A percentile compares a stretch with the other conserved stretches of the same genome.
phyloP scores from a whole-genome alignment of 176 grass and related monocot genomes.

The Elymus sibiricus region DNA sequence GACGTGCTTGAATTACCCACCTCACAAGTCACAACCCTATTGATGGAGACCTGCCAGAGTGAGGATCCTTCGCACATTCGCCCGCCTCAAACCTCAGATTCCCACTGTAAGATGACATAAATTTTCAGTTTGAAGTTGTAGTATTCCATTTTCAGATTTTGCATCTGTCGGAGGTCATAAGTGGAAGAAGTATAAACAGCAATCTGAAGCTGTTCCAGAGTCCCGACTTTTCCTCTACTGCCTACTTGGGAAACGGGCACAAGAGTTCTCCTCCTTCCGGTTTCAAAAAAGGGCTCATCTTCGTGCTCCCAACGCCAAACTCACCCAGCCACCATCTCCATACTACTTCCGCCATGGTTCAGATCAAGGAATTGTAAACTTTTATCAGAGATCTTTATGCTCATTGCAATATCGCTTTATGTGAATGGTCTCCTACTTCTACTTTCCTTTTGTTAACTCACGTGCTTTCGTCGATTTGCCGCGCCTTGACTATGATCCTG shows the following conservation, averaged over 20 bases:
- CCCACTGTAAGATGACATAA: neutral
- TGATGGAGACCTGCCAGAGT: conserved; percentile 21
- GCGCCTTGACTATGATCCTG: conserved; percentile 47
- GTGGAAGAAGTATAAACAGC: neutral
- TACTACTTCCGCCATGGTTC: conserved; percentile 60
- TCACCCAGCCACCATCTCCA: neutral
- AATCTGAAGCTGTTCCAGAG: neutral
- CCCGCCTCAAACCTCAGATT: conserved; percentile 3
- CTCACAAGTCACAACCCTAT: conserved; percentile 17
- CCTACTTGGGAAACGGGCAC: conserved; percentile 19
- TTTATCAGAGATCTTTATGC: neutral
- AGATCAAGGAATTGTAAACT: conserved; percentile 98
- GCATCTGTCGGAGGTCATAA: neutral
- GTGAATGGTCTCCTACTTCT: neutral
- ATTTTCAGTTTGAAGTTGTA: neutral
- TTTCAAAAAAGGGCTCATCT: neutral
- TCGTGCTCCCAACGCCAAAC: neutral
- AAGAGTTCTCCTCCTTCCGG: neutral
- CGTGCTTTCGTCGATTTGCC: conserved; percentile 12
- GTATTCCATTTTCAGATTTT: neutral
- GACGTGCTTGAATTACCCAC: conserved; percentile 18
- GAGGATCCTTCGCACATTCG: neutral
- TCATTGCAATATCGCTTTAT: neutral
- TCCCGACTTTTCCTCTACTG: conserved; percentile 4
- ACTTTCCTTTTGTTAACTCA: neutral